Evolutionary conservation across 108 stramenopile species (phyloP), one percentile per base, ranked within the genome.

Genomic region (Nitzschia sp.): DNA sequence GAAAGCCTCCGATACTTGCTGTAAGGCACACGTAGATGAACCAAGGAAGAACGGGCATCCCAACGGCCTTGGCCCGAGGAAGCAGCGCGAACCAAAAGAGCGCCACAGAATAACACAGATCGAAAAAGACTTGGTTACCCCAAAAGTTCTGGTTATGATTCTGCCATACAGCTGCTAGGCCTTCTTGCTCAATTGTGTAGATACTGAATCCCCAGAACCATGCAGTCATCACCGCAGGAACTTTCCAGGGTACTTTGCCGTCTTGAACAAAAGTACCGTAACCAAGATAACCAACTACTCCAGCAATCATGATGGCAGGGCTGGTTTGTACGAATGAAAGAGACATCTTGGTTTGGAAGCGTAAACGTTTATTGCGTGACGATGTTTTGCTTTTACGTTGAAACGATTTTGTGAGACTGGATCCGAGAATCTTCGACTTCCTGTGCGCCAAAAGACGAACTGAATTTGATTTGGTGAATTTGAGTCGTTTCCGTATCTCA

Each of bases 71-170:
- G 60, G 60, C 60, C 5, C 60, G 34, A 3, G 60, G 60, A 19
- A 62, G 21, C 60, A 62, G 23, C 21, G 60, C 34, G 17, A 62
- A 42, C 60, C 60, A 62, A 30, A 42, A 62, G 28, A 62, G 34
- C 6, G 28, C 3, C 9, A 42, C 24, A 38, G 60, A 62, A 25
- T 19, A 62, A 4, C 6, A 45, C 2, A 62, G 38, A 24, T 62
- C 60, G 24, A 62, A 62, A 9, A 6, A 62, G 9, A 62, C 38
- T 62, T 62, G 60, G 42, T 62, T 62, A 5, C 60, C 60, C 60
- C 60, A 62, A 62, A 21, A 42, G 38, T 62, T 62, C 23, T 62
- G 60, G 11, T 13, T 62, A 36, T 62, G 60, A 30, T 62, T 62
- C 2, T 36, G 11, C 60, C 34, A 62, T 6, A 62, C 34, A 17